Percentiles rank a stretch among this genome's conserved stretches.
Conservation (phyloP, 2,329 filamentous ascomycete genomes). For the Arthrobotrys conoides region DNA sequence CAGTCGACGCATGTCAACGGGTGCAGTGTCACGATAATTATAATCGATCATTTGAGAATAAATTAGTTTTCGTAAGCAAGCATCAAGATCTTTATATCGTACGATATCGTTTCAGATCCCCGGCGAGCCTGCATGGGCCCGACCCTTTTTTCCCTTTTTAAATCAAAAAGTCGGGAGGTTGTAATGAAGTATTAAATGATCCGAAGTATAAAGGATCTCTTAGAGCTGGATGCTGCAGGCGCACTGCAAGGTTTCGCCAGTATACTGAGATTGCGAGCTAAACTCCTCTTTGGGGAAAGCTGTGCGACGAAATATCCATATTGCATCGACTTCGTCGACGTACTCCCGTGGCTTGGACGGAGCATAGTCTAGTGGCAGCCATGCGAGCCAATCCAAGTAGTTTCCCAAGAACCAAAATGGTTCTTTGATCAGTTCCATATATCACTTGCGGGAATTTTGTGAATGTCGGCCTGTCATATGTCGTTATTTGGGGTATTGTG, state of each 20-base stretch:
- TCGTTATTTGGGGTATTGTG: slow-evolving; percentile 26
- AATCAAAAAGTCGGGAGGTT: slow-evolving; percentile 38
- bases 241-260: slow-evolving; percentile 51
- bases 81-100: slow-evolving; percentile 25
- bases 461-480: slow-evolving; percentile 1
- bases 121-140: slow-evolving; percentile 10
- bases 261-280: slow-evolving; percentile 28
- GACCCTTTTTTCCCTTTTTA: slow-evolving; percentile 11
- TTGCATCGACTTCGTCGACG: slow-evolving; percentile 10
- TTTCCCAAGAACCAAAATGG: neutral
- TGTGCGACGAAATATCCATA: slow-evolving; percentile 36
- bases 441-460: slow-evolving; percentile 50
- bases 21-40: neutral
- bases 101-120: slow-evolving; percentile 25
- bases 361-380: slow-evolving; percentile 4
- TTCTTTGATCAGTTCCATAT: slow-evolving; percentile 3
- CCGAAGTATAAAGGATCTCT: slow-evolving; percentile 39
- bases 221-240: slow-evolving; percentile 48
- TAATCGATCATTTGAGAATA: slow-evolving; percentile 16
- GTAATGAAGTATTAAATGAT: slow-evolving; percentile 16
- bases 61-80: slow-evolving; percentile 3
- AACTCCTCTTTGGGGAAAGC: slow-evolving; percentile 38
- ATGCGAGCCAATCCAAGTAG: neutral
- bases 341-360: slow-evolving; percentile 34
- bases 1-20: neutral